phyloP scores from a whole-genome alignment of 2,329 filamentous ascomycete genomes.

The Aspergillus vadensis region DNA sequence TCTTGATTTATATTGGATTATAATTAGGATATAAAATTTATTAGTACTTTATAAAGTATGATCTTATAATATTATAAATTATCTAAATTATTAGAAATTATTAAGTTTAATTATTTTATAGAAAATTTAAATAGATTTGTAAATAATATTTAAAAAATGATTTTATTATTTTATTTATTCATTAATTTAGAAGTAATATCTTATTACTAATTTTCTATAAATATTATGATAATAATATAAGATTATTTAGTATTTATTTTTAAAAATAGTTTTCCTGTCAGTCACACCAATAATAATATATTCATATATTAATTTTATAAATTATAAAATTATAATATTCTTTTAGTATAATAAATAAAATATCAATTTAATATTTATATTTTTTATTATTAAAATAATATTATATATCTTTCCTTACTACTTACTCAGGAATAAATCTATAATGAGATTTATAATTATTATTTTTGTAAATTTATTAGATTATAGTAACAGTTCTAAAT shows the following conservation, averaged over 20 bases:
- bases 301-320: no score
- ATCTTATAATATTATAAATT: not conserved
- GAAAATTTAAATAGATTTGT: not conserved
- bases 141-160: not conserved
- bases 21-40: not conserved
- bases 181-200: not conserved
- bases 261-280: no score
- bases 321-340: no score
- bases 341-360: no score
- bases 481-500: no score
- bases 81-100: not conserved
- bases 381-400: no score
- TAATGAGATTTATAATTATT: no score
- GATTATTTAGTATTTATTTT: not conserved
- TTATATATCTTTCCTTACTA: no score
- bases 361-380: no score
- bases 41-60: not conserved
- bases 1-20: not conserved
- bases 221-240: not conserved
- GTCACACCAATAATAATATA: no score
- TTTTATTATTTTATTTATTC: not conserved
- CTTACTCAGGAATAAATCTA: no score
- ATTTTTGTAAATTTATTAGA: no score
- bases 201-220: not conserved
- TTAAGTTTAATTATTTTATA: not conserved